phyloP scores from a whole-genome alignment of 345 rosid genomes.

The Dovyalis caffra region DNA sequence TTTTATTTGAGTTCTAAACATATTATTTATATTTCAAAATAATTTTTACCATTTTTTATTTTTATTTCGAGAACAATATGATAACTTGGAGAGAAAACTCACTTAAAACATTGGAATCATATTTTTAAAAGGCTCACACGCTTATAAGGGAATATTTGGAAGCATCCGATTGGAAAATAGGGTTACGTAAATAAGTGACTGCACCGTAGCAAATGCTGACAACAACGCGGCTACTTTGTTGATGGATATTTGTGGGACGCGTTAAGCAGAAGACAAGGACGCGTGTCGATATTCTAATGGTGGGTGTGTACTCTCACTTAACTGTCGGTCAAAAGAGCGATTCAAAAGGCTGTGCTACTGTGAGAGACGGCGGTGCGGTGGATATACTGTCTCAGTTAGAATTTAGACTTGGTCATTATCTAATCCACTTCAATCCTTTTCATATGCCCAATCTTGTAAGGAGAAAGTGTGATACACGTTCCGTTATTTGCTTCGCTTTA shows the following conservation, averaged over 20 bases:
- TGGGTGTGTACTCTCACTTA: background rate
- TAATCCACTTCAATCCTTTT: no score
- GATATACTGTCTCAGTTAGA: background rate
- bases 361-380: background rate
- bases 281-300: background rate
- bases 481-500: no score
- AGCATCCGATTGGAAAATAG: background rate
- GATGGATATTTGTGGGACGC: background rate
- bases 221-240: background rate
- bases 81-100: no score
- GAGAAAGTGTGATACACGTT: no score
- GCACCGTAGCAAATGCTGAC: background rate
- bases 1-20: no score
- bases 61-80: no score
- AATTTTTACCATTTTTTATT: no score
- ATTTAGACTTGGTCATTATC: no score
- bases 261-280: background rate
- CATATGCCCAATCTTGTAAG: no score
- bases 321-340: background rate
- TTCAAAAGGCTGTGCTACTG: background rate
- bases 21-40: no score
- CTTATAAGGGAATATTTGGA: background rate
- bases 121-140: background rate
- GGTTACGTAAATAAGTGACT: background rate
- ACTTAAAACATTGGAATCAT: background rate